A percentile compares a stretch with the other conserved stretches of the same genome.
Evolutionary conservation across 192 early-diverging fungal genomes (phyloP).

Genomic region (Coemansia sp.): DNA sequence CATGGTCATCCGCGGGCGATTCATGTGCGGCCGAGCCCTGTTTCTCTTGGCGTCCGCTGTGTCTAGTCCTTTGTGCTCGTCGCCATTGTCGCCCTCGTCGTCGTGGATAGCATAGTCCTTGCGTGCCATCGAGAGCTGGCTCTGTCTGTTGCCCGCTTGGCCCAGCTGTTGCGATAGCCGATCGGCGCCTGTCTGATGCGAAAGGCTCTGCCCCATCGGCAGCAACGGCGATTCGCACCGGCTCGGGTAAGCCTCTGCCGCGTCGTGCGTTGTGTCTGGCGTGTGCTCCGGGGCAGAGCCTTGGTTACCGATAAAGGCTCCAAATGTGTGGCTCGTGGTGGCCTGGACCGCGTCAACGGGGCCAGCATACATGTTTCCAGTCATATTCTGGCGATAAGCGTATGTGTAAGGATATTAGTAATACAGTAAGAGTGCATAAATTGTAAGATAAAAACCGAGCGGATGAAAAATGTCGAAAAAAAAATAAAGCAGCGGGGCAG

Average conservation of each 20-base stretch:
- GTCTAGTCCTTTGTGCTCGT: neutral
- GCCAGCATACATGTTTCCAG: neutral
- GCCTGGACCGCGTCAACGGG: neutral
- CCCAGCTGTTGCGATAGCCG: conserved; percentile 44
- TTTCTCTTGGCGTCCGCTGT: neutral
- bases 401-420: neutral
- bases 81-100: conserved; percentile 14
- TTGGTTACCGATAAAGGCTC: neutral
- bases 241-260: conserved; percentile 30
- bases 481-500: neutral
- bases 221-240: conserved; percentile 53
- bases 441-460: neutral
- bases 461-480: neutral
- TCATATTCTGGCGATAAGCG: neutral
- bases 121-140: conserved; percentile 42
- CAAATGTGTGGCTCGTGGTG: neutral
- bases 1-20: conserved; percentile 16
- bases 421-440: neutral
- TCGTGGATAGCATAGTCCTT: conserved; percentile 51
- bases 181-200: conserved; percentile 29
- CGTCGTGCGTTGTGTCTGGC: neutral
- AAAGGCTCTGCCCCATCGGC: conserved; percentile 49
- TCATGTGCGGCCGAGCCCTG: conserved; percentile 21
- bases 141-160: conserved; percentile 25
- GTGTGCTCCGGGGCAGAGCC: neutral